These are phyloP conservation scores for Erythrophleum ivorense DNA, from an alignment of 331 rosid genomes.

Conservation along the genomic window DNA sequence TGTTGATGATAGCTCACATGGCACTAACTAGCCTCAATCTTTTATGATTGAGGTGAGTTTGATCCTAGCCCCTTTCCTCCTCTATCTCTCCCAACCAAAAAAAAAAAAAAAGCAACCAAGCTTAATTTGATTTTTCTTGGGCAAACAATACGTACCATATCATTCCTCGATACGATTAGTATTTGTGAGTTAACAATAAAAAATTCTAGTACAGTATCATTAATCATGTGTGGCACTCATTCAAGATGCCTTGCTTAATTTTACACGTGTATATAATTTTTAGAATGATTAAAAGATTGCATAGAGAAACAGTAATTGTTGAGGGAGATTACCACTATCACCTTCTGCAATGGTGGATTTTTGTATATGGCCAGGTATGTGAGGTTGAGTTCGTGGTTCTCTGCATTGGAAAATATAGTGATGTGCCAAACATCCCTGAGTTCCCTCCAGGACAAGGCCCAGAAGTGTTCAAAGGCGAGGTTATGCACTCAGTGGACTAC, in stretches of 20 bases:
- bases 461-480: slow-evolving; percentile 46
- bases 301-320: neutral
- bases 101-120: too few species aligned
- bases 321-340: neutral
- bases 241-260: too few species aligned
- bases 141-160: too few species aligned
- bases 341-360: too few species aligned
- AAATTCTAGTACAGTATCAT: neutral
- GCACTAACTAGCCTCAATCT: too few species aligned
- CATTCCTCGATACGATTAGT: too few species aligned
- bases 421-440: slow-evolving; percentile 49
- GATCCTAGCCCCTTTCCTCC: too few species aligned
- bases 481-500: slow-evolving; percentile 57
- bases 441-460: slow-evolving; percentile 47
- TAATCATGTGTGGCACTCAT: neutral
- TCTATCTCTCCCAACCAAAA: too few species aligned
- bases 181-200: too few species aligned
- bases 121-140: too few species aligned
- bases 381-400: slow-evolving; percentile 53
- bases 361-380: slow-evolving; percentile 25
- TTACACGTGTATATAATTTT: neutral
- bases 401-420: slow-evolving; percentile 53
- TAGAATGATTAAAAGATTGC: neutral
- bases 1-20: too few species aligned
- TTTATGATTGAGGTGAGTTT: too few species aligned